Evolutionary conservation across 2,329 filamentous ascomycete genomes (phyloP), one percentile per base, ranked within the genome.

Genomic region (Paradendryphiella salina): DNA sequence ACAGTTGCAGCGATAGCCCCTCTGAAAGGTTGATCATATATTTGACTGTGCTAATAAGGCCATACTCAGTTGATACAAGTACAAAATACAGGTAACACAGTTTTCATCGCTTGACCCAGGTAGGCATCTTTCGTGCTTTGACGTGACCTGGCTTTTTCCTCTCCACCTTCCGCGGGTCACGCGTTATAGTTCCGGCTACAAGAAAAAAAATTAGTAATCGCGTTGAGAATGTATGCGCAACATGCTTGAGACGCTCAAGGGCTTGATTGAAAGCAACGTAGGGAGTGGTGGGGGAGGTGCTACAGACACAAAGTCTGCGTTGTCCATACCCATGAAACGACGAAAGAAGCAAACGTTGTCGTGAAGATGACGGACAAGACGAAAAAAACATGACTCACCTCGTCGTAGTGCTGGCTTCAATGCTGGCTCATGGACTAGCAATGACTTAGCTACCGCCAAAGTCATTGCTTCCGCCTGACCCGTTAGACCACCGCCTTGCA

Each of bases 51-150:
- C 47, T 57, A 60, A 51, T 52, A 51, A 44, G 44, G 31, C 51
- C 57, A 39, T 11, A 23, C 21, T 40, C 13, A 32, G 36, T 42
- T 42, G 50, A 54, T 59, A 57, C 42, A 55, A 57, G 46, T 46
- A 59, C 55, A 64, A 49, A 61, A 56, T 66, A 66, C 51, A 61
- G 57, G 75, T 61, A 43, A 38, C 29, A 42, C 39, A 46, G 14
- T 47, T 54, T 54, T 71, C 60, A 86, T 73, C 84, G 80, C 85
- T 96, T 97, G 82, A 97, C 92, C 94, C 95, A 99, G 66, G 94
- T 84, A 54, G 93, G 93, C 85, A 88, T 95, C 85, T 99, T 99
- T 77, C 94, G 89, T 51, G 94, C 93, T 83, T 99, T 99, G 78
- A 96, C 76, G 70, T 90, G 90, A 64, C 94, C 95, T 50, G 90